These are phyloP conservation scores for Dioscorea alata DNA, from an alignment of 106 monocot genomes.

Conservation along the genomic window DNA sequence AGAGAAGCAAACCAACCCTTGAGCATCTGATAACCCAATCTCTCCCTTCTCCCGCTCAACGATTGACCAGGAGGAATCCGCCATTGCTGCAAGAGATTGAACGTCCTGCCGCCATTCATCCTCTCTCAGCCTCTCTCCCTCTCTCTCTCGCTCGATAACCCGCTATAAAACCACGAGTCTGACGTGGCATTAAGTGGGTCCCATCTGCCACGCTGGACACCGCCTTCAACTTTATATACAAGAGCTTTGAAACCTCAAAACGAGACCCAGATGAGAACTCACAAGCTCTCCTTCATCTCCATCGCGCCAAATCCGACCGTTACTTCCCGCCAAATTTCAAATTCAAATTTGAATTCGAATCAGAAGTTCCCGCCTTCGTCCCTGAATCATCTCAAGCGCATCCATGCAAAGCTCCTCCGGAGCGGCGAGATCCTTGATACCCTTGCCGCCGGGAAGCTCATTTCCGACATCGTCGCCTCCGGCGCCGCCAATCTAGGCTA, in stretches of 20 bases:
- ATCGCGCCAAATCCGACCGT: neutral
- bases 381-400: conserved; percentile 16
- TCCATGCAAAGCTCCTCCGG: conserved; percentile 35
- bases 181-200: too few relatives aligned
- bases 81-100: conserved; percentile 20
- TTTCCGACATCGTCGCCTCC: conserved; percentile 24
- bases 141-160: too few relatives aligned
- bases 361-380: neutral
- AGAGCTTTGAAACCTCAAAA: too few relatives aligned
- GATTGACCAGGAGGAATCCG: conserved; percentile 6
- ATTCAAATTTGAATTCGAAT: conserved; percentile 1
- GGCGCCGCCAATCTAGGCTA: conserved; percentile 10
- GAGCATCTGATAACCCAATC: neutral
- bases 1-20: conserved; percentile 1
- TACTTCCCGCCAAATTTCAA: conserved; percentile 1
- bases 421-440: conserved; percentile 19
- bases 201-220: too few relatives aligned
- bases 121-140: too few relatives aligned
- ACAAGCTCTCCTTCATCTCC: too few relatives aligned
- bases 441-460: conserved; percentile 23
- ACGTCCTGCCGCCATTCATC: conserved; percentile 5
- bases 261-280: too few relatives aligned
- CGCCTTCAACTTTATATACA: too few relatives aligned
- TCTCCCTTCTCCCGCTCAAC: neutral
- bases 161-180: too few relatives aligned